Base-by-base conservation (phyloP, 1,139 yeast genomes). In the Scheffersomyces illinoinensis region DNA sequence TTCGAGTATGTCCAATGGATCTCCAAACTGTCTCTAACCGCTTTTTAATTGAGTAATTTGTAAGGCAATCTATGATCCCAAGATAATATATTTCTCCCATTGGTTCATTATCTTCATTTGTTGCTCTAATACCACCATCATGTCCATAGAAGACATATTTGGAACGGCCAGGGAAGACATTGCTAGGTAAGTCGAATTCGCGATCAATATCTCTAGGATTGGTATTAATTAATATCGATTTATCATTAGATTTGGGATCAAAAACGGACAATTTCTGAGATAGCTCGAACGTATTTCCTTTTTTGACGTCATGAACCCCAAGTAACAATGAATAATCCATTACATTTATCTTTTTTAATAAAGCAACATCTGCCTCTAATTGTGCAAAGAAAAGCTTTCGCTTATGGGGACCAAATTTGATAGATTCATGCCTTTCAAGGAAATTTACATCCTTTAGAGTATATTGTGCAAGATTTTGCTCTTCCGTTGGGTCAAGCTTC, bases 321-420 rank as follows among this genome's bases (percentile, higher is more conserved):
- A 96, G 76, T 54, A 96, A 77, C 61, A 96, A 80, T 0, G 97
- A 92, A 73, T 96, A 96, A 72, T 96, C 99, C 99, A 96, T 96
- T 47, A 91, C 93, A 66, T 92, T 92, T 62, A 91, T 78, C 59
- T 83, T 81, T 64, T 91, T 83, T 53, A 96, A 78, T 50, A 96
- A 81, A 57, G 79, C 75, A 18, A 93, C 96, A 71, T 96, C 99
- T 48, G 82, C 78, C 56, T 83, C 86, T 58, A 96, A 76, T 72
- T 96, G 99, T 18, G 80, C 75, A 51, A 91, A 74, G 63, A 95
- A 87, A 46, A 80, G 73, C 55, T 78, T 75, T 53, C 84, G 77
- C 68, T 90, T 91, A 7, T 75, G 69, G 0, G 96, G 93, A 0
- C 98, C 97, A 67, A 95, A 84, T 55, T 84, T 77, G 47, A 95